Conservation (phyloP, 1,284 basidiomycete species). For the Sanghuangporus weigelae region DNA sequence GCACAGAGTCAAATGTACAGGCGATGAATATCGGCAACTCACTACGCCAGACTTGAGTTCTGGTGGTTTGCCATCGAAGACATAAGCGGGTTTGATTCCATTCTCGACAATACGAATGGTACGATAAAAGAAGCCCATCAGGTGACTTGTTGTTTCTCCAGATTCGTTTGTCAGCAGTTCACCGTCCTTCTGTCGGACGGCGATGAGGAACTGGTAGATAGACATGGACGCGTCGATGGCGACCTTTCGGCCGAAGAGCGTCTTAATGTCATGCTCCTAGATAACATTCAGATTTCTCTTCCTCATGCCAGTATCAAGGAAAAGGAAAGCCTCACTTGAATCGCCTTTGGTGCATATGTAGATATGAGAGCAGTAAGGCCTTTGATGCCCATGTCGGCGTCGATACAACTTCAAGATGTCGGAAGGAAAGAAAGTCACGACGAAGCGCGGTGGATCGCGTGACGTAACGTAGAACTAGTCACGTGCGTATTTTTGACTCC, state of each 20-base stretch:
- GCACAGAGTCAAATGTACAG: not conserved
- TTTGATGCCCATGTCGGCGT: conserved; percentile 73
- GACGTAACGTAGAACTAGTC: not conserved
- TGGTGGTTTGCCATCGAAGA: conserved; percentile 98
- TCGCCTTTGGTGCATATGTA: conserved; percentile 84
- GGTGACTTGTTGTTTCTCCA: conserved; percentile 95
- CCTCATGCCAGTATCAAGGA: not conserved
- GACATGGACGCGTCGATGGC: conserved; percentile 98
- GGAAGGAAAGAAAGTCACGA: not conserved
- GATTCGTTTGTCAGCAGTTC: conserved; percentile 95
- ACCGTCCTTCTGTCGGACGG: conserved; percentile 93
- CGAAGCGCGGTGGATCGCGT: not conserved
- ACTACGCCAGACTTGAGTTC: conserved; percentile 96
- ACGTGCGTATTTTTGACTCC: not conserved
- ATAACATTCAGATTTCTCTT: not conserved
- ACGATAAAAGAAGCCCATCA: conserved; percentile 98
- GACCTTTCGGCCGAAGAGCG: conserved; percentile 95
- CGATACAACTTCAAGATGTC: not conserved
- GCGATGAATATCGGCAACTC: conserved; percentile 32
- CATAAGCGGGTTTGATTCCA: conserved; percentile 96
- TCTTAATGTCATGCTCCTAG: conserved; percentile 92
- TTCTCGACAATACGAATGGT: conserved; percentile 99
- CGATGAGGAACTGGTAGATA: conserved; percentile 96
- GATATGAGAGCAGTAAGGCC: conserved; percentile 87
- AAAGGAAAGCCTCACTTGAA: conserved; percentile 45